Base-by-base conservation (phyloP, 331 rosid genomes). In the Pyracantha coccinea region DNA sequence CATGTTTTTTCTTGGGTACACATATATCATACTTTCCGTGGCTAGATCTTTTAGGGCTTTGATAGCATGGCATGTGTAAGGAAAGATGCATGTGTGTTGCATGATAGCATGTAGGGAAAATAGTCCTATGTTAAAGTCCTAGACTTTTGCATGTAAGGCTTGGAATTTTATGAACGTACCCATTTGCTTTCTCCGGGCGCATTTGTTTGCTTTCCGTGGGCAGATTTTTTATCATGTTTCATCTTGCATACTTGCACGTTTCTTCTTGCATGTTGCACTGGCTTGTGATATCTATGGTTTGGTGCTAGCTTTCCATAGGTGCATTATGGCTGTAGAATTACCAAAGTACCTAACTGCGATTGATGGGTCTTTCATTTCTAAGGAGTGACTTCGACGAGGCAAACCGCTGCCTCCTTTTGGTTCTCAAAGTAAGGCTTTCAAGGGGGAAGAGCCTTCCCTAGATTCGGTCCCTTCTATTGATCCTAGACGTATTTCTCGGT, bases 331-430 rank as follows among this genome's bases (percentile, higher is more conserved):
- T 47, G 3, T 0, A 0, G 3, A 5, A 3, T 45, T 19, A 45
- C 8, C 7, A 45, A 14, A 15, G 2, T 45, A 7, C 8, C 53
- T 45, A 45, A 45, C 8, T 14, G 3, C 53, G 0, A 3, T 45
- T 45, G 53, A 45, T 45, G 2, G 1, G 52, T 44, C 7, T 0
- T 44, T 45, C 53, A 14, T 1, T 14, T 14, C 53, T 45, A 0
- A 15, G 0, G 7, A 5, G 2, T 0, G 3, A 45, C 53, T 15
- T 45, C 7, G 3, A 45, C 0, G 1, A 45, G 19, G 53, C 7
- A 45, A 45, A 3, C 8, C 0, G 0, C 0, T 0, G 0, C 53
- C 2, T 45, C 8, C 0, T 45, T 0, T 45, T 45, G 3, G 53
- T 45, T 45, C 2, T 14, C 3, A 45, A 45, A 45, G 19, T 1